phyloP scores from a whole-genome alignment of 345 rosid species.

The Acer negundo region DNA sequence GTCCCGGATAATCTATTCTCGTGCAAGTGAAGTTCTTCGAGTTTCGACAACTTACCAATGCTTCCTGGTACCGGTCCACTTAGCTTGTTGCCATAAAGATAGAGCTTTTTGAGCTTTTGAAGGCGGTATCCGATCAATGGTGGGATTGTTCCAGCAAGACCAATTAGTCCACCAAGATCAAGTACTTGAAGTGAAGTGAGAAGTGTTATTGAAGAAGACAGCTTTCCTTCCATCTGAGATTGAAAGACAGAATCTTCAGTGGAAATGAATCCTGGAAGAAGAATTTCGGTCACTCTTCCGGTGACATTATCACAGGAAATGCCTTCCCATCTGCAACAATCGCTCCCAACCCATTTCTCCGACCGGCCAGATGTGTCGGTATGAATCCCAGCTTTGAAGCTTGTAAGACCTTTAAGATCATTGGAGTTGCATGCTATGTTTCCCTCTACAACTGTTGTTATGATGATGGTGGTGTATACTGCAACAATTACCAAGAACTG shows the following conservation, averaged over 20 bases:
- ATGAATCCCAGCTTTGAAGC: slow-evolving; percentile 43
- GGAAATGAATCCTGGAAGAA: slow-evolving; percentile 51
- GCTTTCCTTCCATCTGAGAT: slow-evolving; percentile 46
- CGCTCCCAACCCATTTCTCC: slow-evolving; percentile 39
- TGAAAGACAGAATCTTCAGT: slow-evolving; percentile 32
- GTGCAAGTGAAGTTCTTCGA: slow-evolving; percentile 47
- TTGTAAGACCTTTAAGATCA: slow-evolving; percentile 46
- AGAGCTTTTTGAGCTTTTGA: slow-evolving; percentile 37
- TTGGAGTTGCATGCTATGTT: slow-evolving; percentile 30
- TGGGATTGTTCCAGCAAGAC: slow-evolving; percentile 47
- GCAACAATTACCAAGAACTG: slow-evolving; percentile 28
- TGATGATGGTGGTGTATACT: slow-evolving; percentile 11
- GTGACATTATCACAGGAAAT: slow-evolving; percentile 40
- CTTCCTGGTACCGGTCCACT: slow-evolving; percentile 48
- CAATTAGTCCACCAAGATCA: slow-evolving; percentile 55
- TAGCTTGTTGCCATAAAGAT: slow-evolving; percentile 53
- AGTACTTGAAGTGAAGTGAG: slow-evolving; percentile 47
- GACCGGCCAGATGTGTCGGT: slow-evolving; percentile 48
- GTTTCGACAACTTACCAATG: slow-evolving; percentile 48
- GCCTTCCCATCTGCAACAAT: slow-evolving; percentile 60
- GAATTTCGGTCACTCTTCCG: slow-evolving; percentile 47
- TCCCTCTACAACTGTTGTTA: slow-evolving; percentile 12
- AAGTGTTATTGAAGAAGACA: slow-evolving; percentile 46
- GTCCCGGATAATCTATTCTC: slow-evolving; percentile 52
- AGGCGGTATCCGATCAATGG: slow-evolving; percentile 43